A percentile compares a stretch with the other conserved stretches of the same genome.
Evolutionary conservation across 495 filamentous ascomycete genomes (phyloP).

Genomic region (Lepraria neglecta): DNA sequence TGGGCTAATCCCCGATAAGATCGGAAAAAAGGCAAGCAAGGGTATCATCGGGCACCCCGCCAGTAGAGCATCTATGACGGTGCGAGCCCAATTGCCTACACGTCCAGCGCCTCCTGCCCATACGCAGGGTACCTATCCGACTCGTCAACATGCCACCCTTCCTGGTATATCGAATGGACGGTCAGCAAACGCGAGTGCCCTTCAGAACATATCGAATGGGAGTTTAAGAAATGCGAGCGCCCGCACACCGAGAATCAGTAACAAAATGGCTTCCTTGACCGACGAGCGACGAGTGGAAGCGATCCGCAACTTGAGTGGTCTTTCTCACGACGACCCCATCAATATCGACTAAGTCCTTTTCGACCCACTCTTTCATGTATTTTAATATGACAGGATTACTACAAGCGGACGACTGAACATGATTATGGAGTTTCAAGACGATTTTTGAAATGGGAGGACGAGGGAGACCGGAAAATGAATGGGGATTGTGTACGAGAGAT

Average conservation of each 20-base stretch:
- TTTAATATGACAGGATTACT: neutral
- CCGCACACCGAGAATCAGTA: neutral
- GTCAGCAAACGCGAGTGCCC: too few species aligned
- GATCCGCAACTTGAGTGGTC: slow-evolving; percentile 3
- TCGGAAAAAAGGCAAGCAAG: neutral
- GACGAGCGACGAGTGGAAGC: slow-evolving; percentile 17
- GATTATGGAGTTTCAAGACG: neutral
- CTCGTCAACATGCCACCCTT: neutral
- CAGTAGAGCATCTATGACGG: too few species aligned
- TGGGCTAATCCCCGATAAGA: neutral
- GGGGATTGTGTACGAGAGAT: neutral
- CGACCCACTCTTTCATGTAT: neutral
- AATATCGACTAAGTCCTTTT: slow-evolving; percentile 13
- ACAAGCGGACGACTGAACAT: neutral
- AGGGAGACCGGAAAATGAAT: neutral
- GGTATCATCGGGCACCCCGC: too few species aligned
- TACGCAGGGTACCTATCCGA: too few species aligned
- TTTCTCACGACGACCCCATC: slow-evolving; percentile 14
- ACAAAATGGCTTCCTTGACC: slow-evolving; percentile 15
- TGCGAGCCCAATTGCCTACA: too few species aligned
- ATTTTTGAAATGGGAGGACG: neutral
- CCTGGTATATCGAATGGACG: neutral
- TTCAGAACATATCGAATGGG: neutral
- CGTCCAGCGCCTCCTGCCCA: too few species aligned
- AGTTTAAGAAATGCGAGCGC: neutral